These are phyloP conservation scores for Neurospora sublineolata DNA, from an alignment of 495 filamentous ascomycete genomes.

Conservation along the genomic window DNA sequence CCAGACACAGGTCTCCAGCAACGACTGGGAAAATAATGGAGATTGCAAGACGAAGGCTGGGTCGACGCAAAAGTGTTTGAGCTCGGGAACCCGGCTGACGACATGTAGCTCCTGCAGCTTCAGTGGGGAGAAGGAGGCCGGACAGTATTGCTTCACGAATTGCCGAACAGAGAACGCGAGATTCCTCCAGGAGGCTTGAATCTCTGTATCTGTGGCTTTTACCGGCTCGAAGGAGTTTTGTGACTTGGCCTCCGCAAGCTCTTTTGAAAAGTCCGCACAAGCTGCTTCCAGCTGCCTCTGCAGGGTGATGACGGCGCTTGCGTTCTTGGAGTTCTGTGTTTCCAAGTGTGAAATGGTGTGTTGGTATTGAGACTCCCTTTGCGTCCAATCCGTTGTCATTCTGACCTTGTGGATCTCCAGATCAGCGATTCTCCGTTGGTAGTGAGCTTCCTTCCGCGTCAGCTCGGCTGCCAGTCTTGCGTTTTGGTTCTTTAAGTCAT, in stretches of 20 bases:
- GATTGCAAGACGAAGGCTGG: not conserved
- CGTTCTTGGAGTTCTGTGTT: not conserved
- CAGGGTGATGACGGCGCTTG: not conserved
- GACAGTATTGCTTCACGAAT: not conserved
- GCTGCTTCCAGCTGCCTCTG: not conserved
- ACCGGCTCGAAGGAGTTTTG: not conserved
- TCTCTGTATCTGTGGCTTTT: not conserved
- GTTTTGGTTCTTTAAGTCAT: not conserved
- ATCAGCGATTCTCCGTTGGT: not conserved
- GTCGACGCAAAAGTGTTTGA: not conserved
- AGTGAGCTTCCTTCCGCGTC: not conserved
- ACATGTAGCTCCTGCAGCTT: not conserved
- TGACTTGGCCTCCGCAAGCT: not conserved
- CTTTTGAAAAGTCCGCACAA: not conserved
- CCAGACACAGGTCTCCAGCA: constrained; percentile 1
- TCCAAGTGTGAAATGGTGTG: not conserved
- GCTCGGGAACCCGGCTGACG: not conserved
- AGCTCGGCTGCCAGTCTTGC: not conserved
- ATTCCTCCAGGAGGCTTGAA: constrained; percentile 2
- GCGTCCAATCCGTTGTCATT: not conserved
- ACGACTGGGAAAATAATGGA: not conserved
- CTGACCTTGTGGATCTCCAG: not conserved
- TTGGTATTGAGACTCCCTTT: not conserved
- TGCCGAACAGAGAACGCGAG: constrained; percentile 3
- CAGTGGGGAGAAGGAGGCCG: not conserved